Base-by-base conservation (phyloP, 208 protist species). In the Borovskyia barvae region DNA sequence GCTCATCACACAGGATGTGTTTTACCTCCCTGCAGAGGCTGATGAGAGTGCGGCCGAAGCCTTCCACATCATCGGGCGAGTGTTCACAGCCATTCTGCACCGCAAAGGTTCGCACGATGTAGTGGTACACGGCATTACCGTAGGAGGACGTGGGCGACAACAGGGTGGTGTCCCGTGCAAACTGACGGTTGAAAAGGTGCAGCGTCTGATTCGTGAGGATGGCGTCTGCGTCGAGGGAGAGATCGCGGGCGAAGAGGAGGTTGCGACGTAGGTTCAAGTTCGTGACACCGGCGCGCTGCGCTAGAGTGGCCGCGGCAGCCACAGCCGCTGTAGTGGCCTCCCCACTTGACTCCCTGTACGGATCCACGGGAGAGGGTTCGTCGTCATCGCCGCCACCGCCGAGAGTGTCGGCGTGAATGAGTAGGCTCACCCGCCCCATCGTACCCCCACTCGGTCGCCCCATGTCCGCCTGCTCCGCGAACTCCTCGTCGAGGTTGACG, bases 51-150 rank as follows among this genome's bases (percentile, higher is more conserved):
- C 89, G 82, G 14, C 85, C 89, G 51, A 95, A 93, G 12, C 82
- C 83, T 68, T 92, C 82, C 8, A 92, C 59, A 46, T 93, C 83
- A n/a, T 81, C 73, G 0, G 80, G 70, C 20, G 55, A 49, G 63
- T 95, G 89, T 62, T 84, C 61, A 52, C 83, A 95, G 33, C 85
- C 85, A 65, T 95, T 93, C 6, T 66, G 72, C 54, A 91, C 70
- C 35, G 85, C 82, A 53, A 95, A 95, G 17, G 73, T 92, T 57
- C 87, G 82, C 11, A 92, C 84, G 41, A 95, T 79, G 66, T 95
- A 95, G 67, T 92, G 82, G 48, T 91, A 93, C 15, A 95, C 69
- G 17, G 85, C 82, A 26, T 76, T 86, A 42, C 71, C 89, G 70
- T 82, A 83, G 24, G 77, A 84, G 42, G 79, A 92, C 4, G 87